Evolutionary conservation across 805 yeast genomes (phyloP).

Genomic region (Spathaspora sp.): DNA sequence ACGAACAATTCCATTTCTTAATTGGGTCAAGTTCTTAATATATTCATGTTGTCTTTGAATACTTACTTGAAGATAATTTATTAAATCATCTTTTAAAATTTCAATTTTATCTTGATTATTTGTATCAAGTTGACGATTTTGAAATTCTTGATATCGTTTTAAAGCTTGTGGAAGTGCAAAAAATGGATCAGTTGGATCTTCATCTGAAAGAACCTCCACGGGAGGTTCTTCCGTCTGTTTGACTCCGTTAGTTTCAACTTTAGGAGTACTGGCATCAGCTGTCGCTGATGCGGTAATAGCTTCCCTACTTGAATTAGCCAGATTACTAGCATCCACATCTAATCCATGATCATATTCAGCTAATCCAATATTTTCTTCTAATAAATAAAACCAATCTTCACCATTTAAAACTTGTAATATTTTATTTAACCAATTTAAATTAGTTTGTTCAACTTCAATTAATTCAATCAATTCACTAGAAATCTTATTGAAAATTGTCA

Average conservation of each 20-base stretch:
- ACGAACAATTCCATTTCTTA: conserved; percentile 72
- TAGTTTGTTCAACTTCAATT: conserved; percentile 78
- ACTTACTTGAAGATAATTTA: conserved; percentile 41
- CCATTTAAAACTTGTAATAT: conserved; percentile 80
- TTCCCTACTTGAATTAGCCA: conserved; percentile 2
- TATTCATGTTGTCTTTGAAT: conserved; percentile 68
- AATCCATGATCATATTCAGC: conserved; percentile 70
- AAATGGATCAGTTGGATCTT: conserved; percentile 29
- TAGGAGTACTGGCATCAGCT: not conserved
- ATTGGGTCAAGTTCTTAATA: conserved; percentile 67
- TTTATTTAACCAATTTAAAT: conserved; percentile 66
- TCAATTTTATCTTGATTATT: conserved; percentile 27
- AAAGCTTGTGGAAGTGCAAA: conserved; percentile 55
- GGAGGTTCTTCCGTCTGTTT: conserved; percentile 2
- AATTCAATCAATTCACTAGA: conserved; percentile 72
- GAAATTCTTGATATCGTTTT: conserved; percentile 26
- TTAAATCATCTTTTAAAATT: conserved; percentile 58
- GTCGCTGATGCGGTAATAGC: not conserved
- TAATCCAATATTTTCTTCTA: conserved; percentile 61
- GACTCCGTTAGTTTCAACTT: conserved; percentile 2
- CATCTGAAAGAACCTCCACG: conserved; percentile 1
- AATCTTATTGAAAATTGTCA: conserved; percentile 46
- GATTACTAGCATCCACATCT: conserved; percentile 9
- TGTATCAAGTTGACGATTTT: conserved; percentile 17
- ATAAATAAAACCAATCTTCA: conserved; percentile 70